Evolutionary conservation across 2,329 filamentous ascomycete genomes (phyloP).

Genomic region (Nannizzia gypsea): DNA sequence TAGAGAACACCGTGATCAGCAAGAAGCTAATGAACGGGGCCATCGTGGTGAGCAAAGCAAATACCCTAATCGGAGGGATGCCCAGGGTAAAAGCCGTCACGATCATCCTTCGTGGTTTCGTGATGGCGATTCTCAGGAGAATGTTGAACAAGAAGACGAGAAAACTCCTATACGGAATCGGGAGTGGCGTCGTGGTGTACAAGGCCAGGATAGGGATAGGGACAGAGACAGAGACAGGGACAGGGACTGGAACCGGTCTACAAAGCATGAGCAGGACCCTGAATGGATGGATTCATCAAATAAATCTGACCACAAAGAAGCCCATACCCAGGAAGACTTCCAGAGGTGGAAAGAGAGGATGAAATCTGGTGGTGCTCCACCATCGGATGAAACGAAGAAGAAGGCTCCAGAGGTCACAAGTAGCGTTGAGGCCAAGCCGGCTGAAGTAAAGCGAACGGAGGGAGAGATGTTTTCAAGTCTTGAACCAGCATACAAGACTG

Average conservation of each 20-base stretch:
- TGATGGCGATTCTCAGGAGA: slow-evolving; percentile 38
- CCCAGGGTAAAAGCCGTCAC: slow-evolving; percentile 51
- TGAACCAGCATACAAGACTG: slow-evolving; percentile 51
- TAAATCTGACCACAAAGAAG: slow-evolving; percentile 54
- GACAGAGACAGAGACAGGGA: slow-evolving; percentile 34
- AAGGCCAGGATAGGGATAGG: slow-evolving; percentile 34
- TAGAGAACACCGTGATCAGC: slow-evolving; percentile 45
- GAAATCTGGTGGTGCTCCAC: slow-evolving; percentile 52
- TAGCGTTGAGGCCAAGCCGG: slow-evolving; percentile 29
- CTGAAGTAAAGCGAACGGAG: slow-evolving; percentile 32
- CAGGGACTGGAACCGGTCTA: slow-evolving; percentile 43
- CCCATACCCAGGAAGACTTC: slow-evolving; percentile 79
- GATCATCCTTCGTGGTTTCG: slow-evolving; percentile 62
- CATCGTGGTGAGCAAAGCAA: slow-evolving; percentile 43
- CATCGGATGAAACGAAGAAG: slow-evolving; percentile 34
- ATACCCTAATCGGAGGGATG: slow-evolving; percentile 50
- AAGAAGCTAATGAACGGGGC: slow-evolving; percentile 40
- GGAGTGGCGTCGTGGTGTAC: slow-evolving; percentile 48
- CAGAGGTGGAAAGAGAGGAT: slow-evolving; percentile 88
- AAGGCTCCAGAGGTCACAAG: slow-evolving; percentile 22
- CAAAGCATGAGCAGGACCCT: slow-evolving; percentile 62
- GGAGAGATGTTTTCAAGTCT: slow-evolving; percentile 43
- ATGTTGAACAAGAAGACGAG: slow-evolving; percentile 29
- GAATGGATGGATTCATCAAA: slow-evolving; percentile 76
- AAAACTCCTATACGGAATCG: slow-evolving; percentile 45